A percentile compares a stretch with the other conserved stretches of the same genome.
These are phyloP conservation scores for Thielaviopsis cerberus DNA, from an alignment of 2,329 filamentous ascomycete genomes.

Conservation along the genomic window DNA sequence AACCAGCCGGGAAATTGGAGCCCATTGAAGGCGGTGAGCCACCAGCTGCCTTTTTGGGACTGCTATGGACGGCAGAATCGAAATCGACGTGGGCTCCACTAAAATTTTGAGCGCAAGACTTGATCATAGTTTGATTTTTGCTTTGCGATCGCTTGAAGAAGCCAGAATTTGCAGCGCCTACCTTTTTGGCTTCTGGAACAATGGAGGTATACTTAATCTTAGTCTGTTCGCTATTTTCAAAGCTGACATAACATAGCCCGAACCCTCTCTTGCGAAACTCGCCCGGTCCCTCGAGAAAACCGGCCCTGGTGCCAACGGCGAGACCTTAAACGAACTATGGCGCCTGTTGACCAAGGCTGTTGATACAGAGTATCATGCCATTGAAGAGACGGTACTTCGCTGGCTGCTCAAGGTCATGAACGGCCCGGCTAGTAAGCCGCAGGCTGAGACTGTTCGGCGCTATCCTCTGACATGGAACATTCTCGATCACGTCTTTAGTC, in stretches of 20 bases:
- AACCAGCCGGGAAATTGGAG: constrained; percentile 21
- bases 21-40: constrained; percentile 27
- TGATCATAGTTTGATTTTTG: neutral
- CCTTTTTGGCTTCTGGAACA: neutral
- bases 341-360: constrained; percentile 25
- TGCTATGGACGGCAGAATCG: constrained; percentile 26
- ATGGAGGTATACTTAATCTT: neutral
- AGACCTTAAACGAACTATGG: constrained; percentile 33
- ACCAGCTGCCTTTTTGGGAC: constrained; percentile 14
- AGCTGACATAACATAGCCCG: constrained; percentile 16
- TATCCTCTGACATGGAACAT: constrained; percentile 43
- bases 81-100: constrained; percentile 9
- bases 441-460: constrained; percentile 33
- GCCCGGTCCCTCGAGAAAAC: constrained; percentile 37
- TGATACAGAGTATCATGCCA: constrained; percentile 28
- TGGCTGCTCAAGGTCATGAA: constrained; percentile 47
- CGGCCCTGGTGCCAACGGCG: constrained; percentile 24
- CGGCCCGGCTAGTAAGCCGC: constrained; percentile 20
- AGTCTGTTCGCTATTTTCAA: constrained; percentile 3
- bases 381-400: constrained; percentile 39
- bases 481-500: constrained; percentile 38
- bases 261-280: constrained; percentile 28
- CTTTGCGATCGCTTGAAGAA: constrained; percentile 1
- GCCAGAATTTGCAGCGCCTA: constrained; percentile 9
- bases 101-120: constrained; percentile 11